Evolutionary conservation across 1,284 basidiomycete genomes (phyloP).

Genomic region (Mycosarcoma mackinlayi): DNA sequence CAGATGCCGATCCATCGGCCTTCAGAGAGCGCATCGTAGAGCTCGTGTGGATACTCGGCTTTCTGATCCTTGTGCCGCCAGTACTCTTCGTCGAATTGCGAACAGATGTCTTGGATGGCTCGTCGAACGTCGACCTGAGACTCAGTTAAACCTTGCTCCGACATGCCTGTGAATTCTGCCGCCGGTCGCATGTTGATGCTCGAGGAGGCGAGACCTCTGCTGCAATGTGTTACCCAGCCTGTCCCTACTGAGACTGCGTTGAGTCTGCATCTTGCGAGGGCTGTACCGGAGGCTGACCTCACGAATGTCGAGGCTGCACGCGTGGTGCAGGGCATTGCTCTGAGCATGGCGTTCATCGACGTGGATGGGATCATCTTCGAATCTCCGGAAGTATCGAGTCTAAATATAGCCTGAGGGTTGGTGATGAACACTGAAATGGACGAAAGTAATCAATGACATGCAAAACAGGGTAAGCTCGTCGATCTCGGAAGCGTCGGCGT

Average conservation of each 20-base stretch:
- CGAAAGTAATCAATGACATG: no score
- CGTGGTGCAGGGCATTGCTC: not conserved
- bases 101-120: conserved; percentile 38
- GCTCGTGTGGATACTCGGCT: conserved; percentile 53
- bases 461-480: no score
- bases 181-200: not conserved
- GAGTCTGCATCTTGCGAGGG: no score
- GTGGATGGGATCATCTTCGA: conserved; percentile 6
- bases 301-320: not conserved
- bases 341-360: not conserved
- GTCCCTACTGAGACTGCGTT: no score
- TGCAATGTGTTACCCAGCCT: no score
- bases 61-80: conserved; percentile 46
- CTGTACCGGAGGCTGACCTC: not conserved
- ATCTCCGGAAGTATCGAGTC: no score
- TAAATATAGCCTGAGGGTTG: no score
- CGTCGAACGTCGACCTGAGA: conserved; percentile 51
- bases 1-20: conserved; percentile 54
- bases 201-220: conserved; percentile 6
- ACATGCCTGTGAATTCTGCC: conserved; percentile 38
- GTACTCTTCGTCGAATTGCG: conserved; percentile 49
- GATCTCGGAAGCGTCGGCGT: conserved; percentile 1
- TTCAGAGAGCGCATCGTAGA: conserved; percentile 42
- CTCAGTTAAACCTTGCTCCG: conserved; percentile 48
- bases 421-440: no score